Evolutionary conservation across 2,329 filamentous ascomycete genomes (phyloP), one percentile per base, ranked within the genome.

Genomic region (Talaromyces verruculosus): DNA sequence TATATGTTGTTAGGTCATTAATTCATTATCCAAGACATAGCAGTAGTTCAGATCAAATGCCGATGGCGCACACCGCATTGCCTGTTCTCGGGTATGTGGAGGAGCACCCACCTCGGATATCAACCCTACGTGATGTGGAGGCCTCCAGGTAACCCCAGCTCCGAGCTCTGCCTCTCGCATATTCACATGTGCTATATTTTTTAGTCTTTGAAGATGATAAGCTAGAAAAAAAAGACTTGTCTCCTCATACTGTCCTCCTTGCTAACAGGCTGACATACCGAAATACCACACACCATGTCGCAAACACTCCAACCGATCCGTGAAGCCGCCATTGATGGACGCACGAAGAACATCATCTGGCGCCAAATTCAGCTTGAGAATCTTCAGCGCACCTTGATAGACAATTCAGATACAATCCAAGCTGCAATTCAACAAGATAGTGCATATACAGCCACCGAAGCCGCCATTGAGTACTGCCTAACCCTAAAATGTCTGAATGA

Each of bases 321-420:
- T 19, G 65, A 66, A 58, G 65, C 65, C 2, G 65, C 43, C 7
- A 64, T 66, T 30, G 65, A 66, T 63, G 61, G 67, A 13, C 64
- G 64, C 39, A 30, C 41, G 43, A 58, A 62, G 11, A 65, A 64
- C 43, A 61, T 63, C 3, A 62, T 67, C 1, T 64, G 25, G 33
- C 62, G 67, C 7, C 65, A 67, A 37, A 22, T 62, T 35, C 61
- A 67, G n/a, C 59, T 68, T 6, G 62, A 68, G 4, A 61, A 43
- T 41, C 59, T 67, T 11, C 65, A 68, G 35, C n/a, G 19, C 5
- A 51, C 39, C 5, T 39, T 69, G 13, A 45, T 57, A 13, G 63
- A 60, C 5, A 43, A 61, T 55, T 30, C 67, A 13, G 19, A 51
- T n/a, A 5, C 51, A 10, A 66, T 66, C 7, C 11, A 66, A 35